phyloP scores from a whole-genome alignment of 345 rosid species.

The Pugionium dolabratum region DNA sequence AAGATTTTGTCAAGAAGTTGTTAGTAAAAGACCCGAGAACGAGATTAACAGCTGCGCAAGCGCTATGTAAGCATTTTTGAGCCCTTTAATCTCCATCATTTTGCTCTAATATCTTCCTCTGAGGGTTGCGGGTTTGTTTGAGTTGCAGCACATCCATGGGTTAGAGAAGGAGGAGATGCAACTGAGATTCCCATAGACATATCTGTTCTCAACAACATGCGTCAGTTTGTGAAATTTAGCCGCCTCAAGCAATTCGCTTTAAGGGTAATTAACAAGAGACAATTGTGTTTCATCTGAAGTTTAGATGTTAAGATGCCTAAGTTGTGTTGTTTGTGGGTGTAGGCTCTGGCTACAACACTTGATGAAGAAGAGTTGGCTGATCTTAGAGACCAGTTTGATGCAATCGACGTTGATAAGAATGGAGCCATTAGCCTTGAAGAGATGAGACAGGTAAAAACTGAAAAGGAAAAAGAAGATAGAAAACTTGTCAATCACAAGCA shows the following conservation, averaged over 20 bases:
- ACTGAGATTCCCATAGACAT: conserved; percentile 98
- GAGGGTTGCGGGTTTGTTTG: neutral
- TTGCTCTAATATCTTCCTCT: neutral
- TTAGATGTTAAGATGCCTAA: neutral
- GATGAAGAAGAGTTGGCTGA: conserved; percentile 78
- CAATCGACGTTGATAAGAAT: conserved; percentile 93
- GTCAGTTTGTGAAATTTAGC: conserved; percentile 94
- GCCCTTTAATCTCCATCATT: no score
- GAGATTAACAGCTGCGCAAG: conserved; percentile 94
- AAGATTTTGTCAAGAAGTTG: conserved; percentile 89
- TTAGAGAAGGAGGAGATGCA: conserved; percentile 97
- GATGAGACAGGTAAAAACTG: conserved; percentile 73
- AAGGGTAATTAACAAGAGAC: conserved; percentile 52
- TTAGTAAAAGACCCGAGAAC: conserved; percentile 92
- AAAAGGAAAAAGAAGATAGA: neutral
- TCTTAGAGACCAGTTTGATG: conserved; percentile 93
- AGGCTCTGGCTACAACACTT: conserved; percentile 95
- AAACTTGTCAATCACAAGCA: neutral
- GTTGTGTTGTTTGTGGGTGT: conserved; percentile 15
- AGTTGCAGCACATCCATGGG: conserved; percentile 95
- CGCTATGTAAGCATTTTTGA: conserved; percentile 62
- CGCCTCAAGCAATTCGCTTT: conserved; percentile 92
- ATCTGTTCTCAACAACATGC: conserved; percentile 84
- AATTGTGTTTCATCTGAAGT: neutral
- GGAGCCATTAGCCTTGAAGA: conserved; percentile 97